phyloP scores from a whole-genome alignment of 345 rosid genomes.

The Camelina hispida region DNA sequence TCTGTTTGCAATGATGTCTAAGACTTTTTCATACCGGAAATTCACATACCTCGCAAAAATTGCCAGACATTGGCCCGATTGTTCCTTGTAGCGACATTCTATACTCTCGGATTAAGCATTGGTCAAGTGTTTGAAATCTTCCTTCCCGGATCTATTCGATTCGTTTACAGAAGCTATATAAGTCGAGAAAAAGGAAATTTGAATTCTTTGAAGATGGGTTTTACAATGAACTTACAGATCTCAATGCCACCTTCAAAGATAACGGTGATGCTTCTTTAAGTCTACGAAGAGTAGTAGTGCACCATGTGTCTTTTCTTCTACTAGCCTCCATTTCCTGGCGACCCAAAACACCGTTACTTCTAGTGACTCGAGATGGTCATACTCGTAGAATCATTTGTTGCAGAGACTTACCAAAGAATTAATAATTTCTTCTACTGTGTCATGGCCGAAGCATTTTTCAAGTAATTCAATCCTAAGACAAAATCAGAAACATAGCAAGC shows the following conservation, averaged over 20 bases:
- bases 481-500: conserved; percentile 20
- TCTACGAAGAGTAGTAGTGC: conserved; percentile 61
- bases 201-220: conserved; percentile 1
- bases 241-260: conserved; percentile 88
- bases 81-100: conserved; percentile 80
- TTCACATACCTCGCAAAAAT: conserved; percentile 74
- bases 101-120: conserved; percentile 81
- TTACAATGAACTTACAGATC: conserved; percentile 70
- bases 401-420: conserved; percentile 68
- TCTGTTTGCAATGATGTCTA: neutral
- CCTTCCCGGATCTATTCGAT: conserved; percentile 75
- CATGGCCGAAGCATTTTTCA: conserved; percentile 80
- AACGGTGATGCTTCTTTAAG: conserved; percentile 83
- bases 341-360: conserved; percentile 18
- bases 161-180: conserved; percentile 12
- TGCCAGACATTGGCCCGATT: conserved; percentile 56
- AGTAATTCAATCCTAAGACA: conserved; percentile 63
- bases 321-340: conserved; percentile 65
- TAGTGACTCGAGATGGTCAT: conserved; percentile 21
- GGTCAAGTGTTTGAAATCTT: conserved; percentile 79
- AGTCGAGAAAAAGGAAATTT: neutral
- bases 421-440: conserved; percentile 87
- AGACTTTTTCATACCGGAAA: neutral
- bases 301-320: conserved; percentile 69
- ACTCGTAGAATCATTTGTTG: conserved; percentile 10